phyloP scores from a whole-genome alignment of 2,329 filamentous ascomycete species.

The Diaporthe sp. region DNA sequence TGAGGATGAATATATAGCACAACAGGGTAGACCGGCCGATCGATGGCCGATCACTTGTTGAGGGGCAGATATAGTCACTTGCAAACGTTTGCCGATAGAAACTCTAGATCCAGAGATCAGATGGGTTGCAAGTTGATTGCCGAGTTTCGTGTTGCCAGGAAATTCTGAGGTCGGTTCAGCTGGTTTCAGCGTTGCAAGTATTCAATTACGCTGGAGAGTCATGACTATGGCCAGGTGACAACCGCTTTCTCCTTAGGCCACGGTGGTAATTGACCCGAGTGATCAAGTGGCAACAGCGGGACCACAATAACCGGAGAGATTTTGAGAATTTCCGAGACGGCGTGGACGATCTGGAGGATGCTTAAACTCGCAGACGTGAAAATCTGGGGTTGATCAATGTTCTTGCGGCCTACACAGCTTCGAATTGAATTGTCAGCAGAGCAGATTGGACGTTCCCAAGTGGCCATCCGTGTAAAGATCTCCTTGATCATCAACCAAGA shows the following conservation, averaged over 20 bases:
- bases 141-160: constrained; percentile 21
- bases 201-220: constrained; percentile 13
- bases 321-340: neutral
- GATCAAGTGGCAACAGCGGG: neutral
- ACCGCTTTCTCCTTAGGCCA: neutral
- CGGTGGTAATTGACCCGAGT: constrained; percentile 16
- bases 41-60: neutral
- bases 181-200: constrained; percentile 19
- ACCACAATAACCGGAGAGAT: neutral
- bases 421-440: neutral
- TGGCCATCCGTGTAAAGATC: neutral
- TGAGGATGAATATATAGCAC: constrained; percentile 19
- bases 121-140: constrained; percentile 22
- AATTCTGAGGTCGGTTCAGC: neutral
- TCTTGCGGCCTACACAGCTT: neutral
- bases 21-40: neutral
- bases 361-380: neutral
- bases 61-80: neutral
- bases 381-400: neutral
- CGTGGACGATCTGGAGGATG: constrained; percentile 2
- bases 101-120: constrained; percentile 12
- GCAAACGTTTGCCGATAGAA: constrained; percentile 1
- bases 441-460: neutral
- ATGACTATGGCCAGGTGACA: neutral
- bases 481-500: neutral